Evolutionary conservation across 805 yeast genomes (phyloP).

Genomic region (Yamadazyma akitaensis): DNA sequence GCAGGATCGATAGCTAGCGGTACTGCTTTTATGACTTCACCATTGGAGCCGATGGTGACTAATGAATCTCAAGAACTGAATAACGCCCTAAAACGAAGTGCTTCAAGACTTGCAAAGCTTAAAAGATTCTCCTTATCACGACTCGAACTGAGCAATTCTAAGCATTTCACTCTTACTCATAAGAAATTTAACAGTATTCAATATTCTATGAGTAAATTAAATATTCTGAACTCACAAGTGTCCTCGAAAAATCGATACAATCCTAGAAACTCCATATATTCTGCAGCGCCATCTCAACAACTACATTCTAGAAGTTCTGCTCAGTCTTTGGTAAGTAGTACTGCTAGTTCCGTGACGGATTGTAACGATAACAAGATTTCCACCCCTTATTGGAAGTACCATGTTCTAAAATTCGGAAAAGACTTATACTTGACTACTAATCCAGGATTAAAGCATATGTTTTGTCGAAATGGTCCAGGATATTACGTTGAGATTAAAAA

Average conservation of each 20-base stretch:
- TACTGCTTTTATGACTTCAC: conserved; percentile 7
- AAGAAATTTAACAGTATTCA: conserved; percentile 10
- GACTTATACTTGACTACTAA: conserved; percentile 64
- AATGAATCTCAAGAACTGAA: neutral
- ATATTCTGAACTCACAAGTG: neutral
- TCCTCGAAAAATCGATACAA: neutral
- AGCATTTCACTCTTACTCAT: conserved; percentile 8
- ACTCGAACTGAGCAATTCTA: conserved; percentile 3
- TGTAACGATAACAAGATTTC: conserved; percentile 4
- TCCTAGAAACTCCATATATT: neutral
- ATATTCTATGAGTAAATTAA: conserved; percentile 2
- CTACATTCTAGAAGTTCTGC: neutral
- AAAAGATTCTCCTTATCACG: conserved; percentile 13
- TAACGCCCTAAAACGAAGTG: neutral
- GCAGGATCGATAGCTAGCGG: neutral
- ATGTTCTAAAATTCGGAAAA: conserved; percentile 50
- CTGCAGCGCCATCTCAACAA: neutral
- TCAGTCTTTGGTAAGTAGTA: neutral
- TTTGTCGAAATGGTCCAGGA: conserved; percentile 61
- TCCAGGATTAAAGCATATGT: conserved; percentile 58
- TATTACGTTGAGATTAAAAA: conserved; percentile 45
- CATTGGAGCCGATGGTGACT: conserved; percentile 1
- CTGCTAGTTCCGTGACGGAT: neutral
- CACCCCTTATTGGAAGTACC: conserved; percentile 61
- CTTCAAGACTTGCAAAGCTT: conserved; percentile 2